Evolutionary conservation across 2,329 filamentous ascomycete genomes (phyloP).

Genomic region (Pyricularia sp.): DNA sequence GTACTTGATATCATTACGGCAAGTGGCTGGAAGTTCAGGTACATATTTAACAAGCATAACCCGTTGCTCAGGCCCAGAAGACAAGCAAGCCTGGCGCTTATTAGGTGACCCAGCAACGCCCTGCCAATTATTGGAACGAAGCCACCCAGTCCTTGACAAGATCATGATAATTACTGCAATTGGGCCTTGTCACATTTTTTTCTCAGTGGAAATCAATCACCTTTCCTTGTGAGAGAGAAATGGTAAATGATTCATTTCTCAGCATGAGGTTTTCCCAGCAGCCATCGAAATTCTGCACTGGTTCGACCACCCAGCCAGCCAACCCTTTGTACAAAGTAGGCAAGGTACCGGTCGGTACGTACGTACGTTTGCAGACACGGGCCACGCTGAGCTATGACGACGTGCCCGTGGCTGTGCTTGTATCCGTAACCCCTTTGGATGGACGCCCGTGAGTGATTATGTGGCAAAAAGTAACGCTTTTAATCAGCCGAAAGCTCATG

Average conservation of each 20-base stretch:
- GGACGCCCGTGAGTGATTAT: not conserved
- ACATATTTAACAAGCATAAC: not conserved
- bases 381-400: not conserved
- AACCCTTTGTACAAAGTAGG: too few species aligned
- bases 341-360: too few species aligned
- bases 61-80: not conserved
- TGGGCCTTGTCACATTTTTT: not conserved
- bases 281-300: not conserved
- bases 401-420: not conserved
- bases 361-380: not conserved
- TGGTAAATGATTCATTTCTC: not conserved
- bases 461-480: not conserved
- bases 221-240: not conserved
- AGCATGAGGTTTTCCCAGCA: not conserved
- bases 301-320: not conserved
- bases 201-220: not conserved
- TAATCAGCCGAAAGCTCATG: not conserved
- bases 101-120: conserved; percentile 1
- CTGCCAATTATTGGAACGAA: not conserved
- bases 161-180: not conserved
- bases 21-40: not conserved
- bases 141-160: not conserved
- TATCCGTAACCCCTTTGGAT: not conserved
- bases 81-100: not conserved
- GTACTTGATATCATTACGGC: not conserved